These are phyloP conservation scores for Phlebopus sp. DNA, from an alignment of 1,284 basidiomycete genomes.

Conservation along the genomic window DNA sequence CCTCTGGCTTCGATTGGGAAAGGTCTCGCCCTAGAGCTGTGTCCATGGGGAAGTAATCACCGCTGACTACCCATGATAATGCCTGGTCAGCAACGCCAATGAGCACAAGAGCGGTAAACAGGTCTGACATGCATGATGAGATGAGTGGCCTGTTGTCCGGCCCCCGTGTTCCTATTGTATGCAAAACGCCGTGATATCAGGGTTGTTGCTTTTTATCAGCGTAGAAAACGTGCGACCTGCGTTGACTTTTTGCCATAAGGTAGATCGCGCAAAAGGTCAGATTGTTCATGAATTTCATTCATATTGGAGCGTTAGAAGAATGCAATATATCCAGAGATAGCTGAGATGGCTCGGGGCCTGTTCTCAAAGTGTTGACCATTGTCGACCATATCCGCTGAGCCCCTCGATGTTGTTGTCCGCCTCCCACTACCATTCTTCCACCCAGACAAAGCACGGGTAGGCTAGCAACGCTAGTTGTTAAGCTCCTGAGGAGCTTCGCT, in stretches of 20 bases:
- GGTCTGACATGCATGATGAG: too few species aligned
- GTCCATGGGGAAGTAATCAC: too few species aligned
- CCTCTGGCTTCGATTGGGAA: too few species aligned
- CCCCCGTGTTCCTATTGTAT: conserved; percentile 8
- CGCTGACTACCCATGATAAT: too few species aligned
- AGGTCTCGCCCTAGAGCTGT: too few species aligned
- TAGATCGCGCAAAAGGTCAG: neutral
- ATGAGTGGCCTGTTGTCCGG: too few species aligned
- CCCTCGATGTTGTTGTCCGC: conserved; percentile 13
- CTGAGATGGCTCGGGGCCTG: conserved; percentile 11
- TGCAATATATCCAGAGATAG: conserved; percentile 16
- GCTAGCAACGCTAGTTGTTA: conserved; percentile 10
- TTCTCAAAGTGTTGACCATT: conserved; percentile 9
- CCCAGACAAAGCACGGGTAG: conserved; percentile 5
- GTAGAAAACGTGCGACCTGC: neutral
- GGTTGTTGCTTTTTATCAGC: conserved; percentile 2
- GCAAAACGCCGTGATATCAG: conserved; percentile 1
- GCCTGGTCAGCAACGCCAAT: too few species aligned
- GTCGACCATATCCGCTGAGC: neutral
- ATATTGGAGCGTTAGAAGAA: neutral
- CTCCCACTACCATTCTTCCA: conserved; percentile 6
- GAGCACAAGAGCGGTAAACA: too few species aligned
- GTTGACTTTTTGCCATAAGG: neutral
- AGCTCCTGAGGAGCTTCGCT: conserved; percentile 17
- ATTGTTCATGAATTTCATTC: neutral